phyloP scores from a whole-genome alignment of 2,329 filamentous ascomycete species.

The Xylaria sp. region DNA sequence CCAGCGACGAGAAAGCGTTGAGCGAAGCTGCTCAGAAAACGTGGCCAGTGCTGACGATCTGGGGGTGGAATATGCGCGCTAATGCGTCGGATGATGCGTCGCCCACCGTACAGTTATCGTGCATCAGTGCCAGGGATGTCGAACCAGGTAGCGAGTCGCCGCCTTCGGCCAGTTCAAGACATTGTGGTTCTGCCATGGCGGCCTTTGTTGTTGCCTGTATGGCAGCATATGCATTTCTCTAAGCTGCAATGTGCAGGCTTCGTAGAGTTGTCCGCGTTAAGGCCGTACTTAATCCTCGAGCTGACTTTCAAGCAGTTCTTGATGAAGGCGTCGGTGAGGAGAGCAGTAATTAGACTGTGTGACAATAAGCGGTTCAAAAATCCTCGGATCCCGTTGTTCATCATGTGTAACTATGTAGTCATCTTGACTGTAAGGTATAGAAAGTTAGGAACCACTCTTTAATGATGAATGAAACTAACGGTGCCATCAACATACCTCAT shows the following conservation, averaged over 20 bases:
- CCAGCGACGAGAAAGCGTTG: constrained; percentile 34
- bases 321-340: not conserved
- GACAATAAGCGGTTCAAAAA: not conserved
- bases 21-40: constrained; percentile 33
- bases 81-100: constrained; percentile 34
- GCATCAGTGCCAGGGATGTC: constrained; percentile 38
- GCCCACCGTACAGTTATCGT: constrained; percentile 42
- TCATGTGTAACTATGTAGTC: not conserved
- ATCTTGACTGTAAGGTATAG: not conserved
- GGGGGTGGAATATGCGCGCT: constrained; percentile 46
- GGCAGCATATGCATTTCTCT: constrained; percentile 16
- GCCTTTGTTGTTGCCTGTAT: constrained; percentile 24
- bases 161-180: constrained; percentile 9
- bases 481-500: not conserved
- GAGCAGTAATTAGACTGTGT: not conserved
- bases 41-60: constrained; percentile 45
- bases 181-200: constrained; percentile 1
- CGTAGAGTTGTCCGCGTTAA: not conserved
- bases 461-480: not conserved
- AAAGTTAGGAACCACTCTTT: not conserved
- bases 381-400: not conserved
- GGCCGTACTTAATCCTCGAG: not conserved
- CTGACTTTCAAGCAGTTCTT: not conserved
- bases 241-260: not conserved
- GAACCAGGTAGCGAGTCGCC: constrained; percentile 24